Evolutionary conservation across 306 rosid species (phyloP).

Genomic region (Sicyos edulis): DNA sequence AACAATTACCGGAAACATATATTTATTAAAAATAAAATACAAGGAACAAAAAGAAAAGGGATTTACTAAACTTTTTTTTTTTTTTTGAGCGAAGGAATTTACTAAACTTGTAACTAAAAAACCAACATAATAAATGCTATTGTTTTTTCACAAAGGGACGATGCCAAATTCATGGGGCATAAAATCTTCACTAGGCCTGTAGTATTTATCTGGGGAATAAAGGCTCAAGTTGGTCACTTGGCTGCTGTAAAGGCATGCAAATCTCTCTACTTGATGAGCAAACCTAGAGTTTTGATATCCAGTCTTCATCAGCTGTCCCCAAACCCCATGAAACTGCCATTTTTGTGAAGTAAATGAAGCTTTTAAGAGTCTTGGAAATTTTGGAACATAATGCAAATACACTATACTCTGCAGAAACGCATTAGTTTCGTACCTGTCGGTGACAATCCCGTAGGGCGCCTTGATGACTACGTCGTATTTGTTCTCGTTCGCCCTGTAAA

Average conservation of each 20-base stretch:
- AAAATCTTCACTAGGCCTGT: slow-evolving; percentile 91
- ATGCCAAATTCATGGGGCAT: slow-evolving; percentile 91
- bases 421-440: slow-evolving; percentile 45
- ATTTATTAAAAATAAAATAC: no score
- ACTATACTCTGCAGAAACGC: not conserved
- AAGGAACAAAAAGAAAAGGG: no score
- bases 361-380: not conserved
- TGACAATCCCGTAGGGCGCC: slow-evolving; percentile 64
- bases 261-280: slow-evolving; percentile 99
- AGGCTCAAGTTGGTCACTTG: slow-evolving; percentile 88
- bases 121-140: no score
- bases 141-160: slow-evolving; percentile 37
- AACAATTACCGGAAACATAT: no score
- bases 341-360: not conserved
- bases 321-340: slow-evolving; percentile 70
- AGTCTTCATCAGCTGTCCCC: slow-evolving; percentile 99
- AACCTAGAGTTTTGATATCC: slow-evolving; percentile 97
- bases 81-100: no score
- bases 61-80: no score
- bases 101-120: no score
- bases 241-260: slow-evolving; percentile 90
- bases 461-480: slow-evolving; percentile 63
- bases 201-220: slow-evolving; percentile 84
- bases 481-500: slow-evolving; percentile 53
- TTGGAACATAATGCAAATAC: not conserved